Conservation (phyloP, 1,284 basidiomycete species). For the Trichosporon coremiiforme region DNA sequence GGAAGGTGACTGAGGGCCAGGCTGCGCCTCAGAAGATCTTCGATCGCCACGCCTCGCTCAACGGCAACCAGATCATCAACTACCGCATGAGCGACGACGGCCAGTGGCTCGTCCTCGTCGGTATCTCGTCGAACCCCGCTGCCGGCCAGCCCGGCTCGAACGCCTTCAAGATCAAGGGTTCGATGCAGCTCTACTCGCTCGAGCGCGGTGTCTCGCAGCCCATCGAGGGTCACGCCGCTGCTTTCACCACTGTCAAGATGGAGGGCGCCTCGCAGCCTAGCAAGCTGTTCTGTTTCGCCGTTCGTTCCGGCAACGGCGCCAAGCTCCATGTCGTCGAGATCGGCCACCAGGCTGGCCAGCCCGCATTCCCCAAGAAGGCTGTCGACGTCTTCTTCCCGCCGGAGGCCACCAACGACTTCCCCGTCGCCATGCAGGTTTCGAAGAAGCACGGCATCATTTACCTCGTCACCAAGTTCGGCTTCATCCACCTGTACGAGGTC, state of each 20-base stretch:
- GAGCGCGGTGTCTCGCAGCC: conserved; percentile 91
- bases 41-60: conserved; percentile 92
- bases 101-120: conserved; percentile 96
- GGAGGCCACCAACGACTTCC: conserved; percentile 98
- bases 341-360: conserved; percentile 92
- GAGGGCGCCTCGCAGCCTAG: conserved; percentile 80
- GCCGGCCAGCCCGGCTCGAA: conserved; percentile 68
- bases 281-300: conserved; percentile 95
- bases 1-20: conserved; percentile 65
- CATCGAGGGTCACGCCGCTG: conserved; percentile 97
- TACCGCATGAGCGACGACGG: conserved; percentile 90
- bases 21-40: conserved; percentile 65
- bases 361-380: conserved; percentile 96
- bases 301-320: conserved; percentile 91
- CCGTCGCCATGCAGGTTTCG: conserved; percentile 99
- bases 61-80: conserved; percentile 97
- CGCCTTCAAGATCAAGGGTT: conserved; percentile 96
- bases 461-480: conserved; percentile 98
- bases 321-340: conserved; percentile 99
- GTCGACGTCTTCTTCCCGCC: conserved; percentile 99
- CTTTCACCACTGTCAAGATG: conserved; percentile 88
- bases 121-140: conserved; percentile 90
- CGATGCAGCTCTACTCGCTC: conserved; percentile 85
- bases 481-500: conserved; percentile 98
- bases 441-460: conserved; percentile 96